A percentile compares a stretch with the other conserved stretches of the same genome.
phyloP scores from a whole-genome alignment of 2,329 filamentous ascomycete genomes.

The Cladosporium oxysporum region DNA sequence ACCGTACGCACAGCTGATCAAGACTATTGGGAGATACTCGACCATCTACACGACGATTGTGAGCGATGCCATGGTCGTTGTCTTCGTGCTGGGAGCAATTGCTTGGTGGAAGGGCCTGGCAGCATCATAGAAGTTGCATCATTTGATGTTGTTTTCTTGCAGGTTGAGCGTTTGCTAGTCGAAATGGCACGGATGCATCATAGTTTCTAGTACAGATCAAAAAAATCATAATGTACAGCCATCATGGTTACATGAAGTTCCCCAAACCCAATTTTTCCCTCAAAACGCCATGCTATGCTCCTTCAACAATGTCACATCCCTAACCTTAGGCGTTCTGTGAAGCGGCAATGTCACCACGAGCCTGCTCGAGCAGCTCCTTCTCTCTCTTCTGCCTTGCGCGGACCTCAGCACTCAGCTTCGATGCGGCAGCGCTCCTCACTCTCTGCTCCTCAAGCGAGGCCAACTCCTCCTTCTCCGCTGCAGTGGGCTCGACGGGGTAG shows the following conservation, averaged over 20 bases:
- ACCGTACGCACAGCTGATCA: slow-evolving; percentile 62
- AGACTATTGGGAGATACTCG: slow-evolving; percentile 64
- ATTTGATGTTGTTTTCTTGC: not conserved
- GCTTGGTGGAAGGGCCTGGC: slow-evolving; percentile 47
- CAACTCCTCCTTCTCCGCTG: slow-evolving; percentile 62
- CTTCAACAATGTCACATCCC: not conserved
- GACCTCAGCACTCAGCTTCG: slow-evolving; percentile 54
- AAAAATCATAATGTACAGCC: slow-evolving; percentile 15
- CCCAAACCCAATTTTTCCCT: slow-evolving; percentile 17
- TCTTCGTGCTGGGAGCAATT: slow-evolving; percentile 70
- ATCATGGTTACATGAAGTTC: slow-evolving; percentile 13
- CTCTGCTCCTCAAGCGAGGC: slow-evolving; percentile 57
- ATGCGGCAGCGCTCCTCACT: slow-evolving; percentile 56
- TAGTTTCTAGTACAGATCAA: slow-evolving; percentile 10
- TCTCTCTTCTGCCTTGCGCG: slow-evolving; percentile 63
- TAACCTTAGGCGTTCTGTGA: not conserved
- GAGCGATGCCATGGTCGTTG: slow-evolving; percentile 71
- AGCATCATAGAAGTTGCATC: not conserved
- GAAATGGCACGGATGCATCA: not conserved
- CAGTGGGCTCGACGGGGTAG: slow-evolving; percentile 56
- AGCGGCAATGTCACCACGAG: slow-evolving; percentile 47
- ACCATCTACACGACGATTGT: slow-evolving; percentile 72
- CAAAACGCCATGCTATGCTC: slow-evolving; percentile 19
- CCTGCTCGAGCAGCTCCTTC: slow-evolving; percentile 58
- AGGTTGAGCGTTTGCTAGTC: not conserved